A percentile compares a stretch with the other conserved stretches of the same genome.
These are phyloP conservation scores for Colletotrichum horii DNA, from an alignment of 2,329 filamentous ascomycete genomes.

Conservation along the genomic window DNA sequence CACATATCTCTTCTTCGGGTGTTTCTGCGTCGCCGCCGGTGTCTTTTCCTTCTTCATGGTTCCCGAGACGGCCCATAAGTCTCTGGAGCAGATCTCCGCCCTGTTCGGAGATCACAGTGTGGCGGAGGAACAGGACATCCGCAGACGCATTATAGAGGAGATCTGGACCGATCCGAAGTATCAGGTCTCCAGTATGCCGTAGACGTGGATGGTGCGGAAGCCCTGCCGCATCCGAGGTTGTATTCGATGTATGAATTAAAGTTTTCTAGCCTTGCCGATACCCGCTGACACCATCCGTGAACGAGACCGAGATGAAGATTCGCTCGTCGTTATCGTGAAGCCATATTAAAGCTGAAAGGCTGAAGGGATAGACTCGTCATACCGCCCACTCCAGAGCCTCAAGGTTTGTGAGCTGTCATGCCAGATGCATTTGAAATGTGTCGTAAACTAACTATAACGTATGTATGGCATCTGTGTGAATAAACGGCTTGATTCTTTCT, in stretches of 20 bases:
- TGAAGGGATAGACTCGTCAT: neutral
- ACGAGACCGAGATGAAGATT: neutral
- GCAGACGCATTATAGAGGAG: neutral
- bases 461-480: no score
- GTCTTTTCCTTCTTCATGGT: conserved; percentile 54
- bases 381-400: neutral
- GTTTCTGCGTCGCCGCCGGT: conserved; percentile 54
- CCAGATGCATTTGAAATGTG: neutral
- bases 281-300: neutral
- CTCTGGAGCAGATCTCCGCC: conserved; percentile 51
- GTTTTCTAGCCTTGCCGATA: neutral
- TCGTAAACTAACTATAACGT: no score
- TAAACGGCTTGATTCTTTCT: no score
- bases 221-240: neutral
- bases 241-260: neutral
- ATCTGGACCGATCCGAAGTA: neutral
- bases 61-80: conserved; percentile 52
- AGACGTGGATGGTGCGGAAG: neutral
- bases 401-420: neutral
- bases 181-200: neutral
- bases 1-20: conserved; percentile 59
- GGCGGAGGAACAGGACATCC: neutral
- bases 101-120: conserved; percentile 28
- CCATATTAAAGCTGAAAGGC: neutral
- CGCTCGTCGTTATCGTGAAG: neutral